phyloP scores from a whole-genome alignment of 345 rosid species.

The Lumnitzera racemosa region DNA sequence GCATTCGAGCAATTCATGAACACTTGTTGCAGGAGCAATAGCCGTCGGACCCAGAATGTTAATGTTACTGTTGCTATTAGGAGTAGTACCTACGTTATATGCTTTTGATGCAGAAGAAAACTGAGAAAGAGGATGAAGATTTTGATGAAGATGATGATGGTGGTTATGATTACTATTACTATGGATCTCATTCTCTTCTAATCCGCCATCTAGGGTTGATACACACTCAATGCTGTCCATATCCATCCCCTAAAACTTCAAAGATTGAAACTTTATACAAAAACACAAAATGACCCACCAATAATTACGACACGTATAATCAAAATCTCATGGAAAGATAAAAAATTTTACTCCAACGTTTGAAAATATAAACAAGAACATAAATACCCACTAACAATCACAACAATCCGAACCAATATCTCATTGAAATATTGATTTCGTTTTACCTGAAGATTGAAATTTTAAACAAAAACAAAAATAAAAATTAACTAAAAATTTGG shows the following conservation, averaged over 20 bases:
- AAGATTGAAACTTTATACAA: not conserved
- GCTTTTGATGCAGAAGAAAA: conserved; percentile 61
- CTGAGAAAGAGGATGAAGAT: conserved; percentile 28
- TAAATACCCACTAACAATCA: no score
- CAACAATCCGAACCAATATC: no score
- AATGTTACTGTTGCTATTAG: conserved; percentile 14
- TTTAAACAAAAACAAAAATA: no score
- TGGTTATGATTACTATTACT: conserved; percentile 22
- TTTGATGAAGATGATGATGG: conserved; percentile 5
- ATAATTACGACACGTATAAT: not conserved
- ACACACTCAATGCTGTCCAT: conserved; percentile 75
- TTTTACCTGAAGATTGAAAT: no score
- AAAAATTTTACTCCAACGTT: not conserved
- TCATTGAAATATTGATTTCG: no score
- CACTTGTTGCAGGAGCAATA: conserved; percentile 76
- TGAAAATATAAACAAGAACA: no score
- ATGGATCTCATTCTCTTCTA: conserved; percentile 68
- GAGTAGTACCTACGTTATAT: conserved; percentile 11
- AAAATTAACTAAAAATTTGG: no score
- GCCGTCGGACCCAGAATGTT: conserved; percentile 47
- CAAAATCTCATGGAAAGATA: not conserved
- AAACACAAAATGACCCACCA: conserved; percentile 4
- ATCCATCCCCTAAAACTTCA: conserved; percentile 38
- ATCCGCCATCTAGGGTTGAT: conserved; percentile 43
- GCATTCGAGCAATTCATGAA: conserved; percentile 93